phyloP scores from a whole-genome alignment of 805 yeast species.

The Yarrowia sp. region DNA sequence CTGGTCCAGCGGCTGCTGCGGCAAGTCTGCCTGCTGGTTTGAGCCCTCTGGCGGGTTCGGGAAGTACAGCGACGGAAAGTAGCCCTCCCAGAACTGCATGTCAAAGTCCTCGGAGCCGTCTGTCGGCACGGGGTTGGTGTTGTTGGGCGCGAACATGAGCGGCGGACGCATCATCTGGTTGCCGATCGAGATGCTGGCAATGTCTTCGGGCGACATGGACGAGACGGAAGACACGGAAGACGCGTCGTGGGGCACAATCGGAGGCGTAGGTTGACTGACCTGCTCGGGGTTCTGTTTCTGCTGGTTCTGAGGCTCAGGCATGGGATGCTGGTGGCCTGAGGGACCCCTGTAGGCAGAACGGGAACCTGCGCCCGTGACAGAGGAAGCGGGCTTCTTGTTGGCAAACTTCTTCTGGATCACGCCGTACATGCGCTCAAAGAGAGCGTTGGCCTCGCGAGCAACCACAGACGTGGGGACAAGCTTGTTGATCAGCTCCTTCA shows the following conservation, averaged over 20 bases:
- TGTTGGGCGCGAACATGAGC: conserved; percentile 5
- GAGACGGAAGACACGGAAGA: background rate
- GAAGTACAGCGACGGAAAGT: conserved; percentile 22
- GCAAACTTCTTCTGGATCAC: conserved; percentile 21
- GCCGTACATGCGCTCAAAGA: conserved; percentile 14
- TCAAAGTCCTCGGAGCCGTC: conserved; percentile 23
- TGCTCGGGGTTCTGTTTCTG: background rate
- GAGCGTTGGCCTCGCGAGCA: conserved; percentile 13
- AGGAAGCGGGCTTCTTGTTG: background rate
- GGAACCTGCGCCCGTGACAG: background rate
- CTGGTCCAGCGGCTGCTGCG: background rate
- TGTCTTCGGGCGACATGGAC: background rate
- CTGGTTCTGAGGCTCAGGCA: background rate
- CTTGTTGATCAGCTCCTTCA: conserved; percentile 7
- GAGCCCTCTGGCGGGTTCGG: conserved; percentile 6
- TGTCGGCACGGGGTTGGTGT: background rate
- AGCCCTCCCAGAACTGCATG: conserved; percentile 25
- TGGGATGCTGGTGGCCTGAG: background rate
- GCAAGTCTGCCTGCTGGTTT: background rate
- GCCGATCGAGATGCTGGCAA: too few relatives aligned
- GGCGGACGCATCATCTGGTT: conserved; percentile 18
- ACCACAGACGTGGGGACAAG: conserved; percentile 9
- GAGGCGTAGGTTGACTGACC: background rate
- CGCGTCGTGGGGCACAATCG: background rate
- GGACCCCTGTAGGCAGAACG: background rate